A percentile compares a stretch with the other conserved stretches of the same genome.
Evolutionary conservation across 2,329 filamentous ascomycete genomes (phyloP).

Genomic region (Fusarium luffae): DNA sequence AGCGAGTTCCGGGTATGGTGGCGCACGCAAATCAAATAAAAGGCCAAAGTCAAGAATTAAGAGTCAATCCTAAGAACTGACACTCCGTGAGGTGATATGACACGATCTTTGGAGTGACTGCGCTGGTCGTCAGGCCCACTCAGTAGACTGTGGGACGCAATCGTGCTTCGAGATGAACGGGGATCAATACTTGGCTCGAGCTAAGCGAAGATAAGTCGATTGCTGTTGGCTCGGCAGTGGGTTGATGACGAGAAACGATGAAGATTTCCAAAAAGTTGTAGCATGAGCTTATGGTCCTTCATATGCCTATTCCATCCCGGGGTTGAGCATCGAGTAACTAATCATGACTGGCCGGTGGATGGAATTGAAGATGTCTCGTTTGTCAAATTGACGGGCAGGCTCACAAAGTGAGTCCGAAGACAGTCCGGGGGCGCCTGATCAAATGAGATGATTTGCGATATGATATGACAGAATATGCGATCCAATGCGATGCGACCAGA

Average conservation of each 20-base stretch:
- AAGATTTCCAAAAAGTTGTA: not conserved
- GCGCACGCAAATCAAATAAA: conserved; percentile 1
- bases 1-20: conserved; percentile 5
- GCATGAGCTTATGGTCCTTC: conserved; percentile 10
- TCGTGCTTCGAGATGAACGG: conserved; percentile 23
- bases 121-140: conserved; percentile 25
- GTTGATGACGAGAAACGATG: not conserved
- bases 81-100: conserved; percentile 20
- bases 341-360: conserved; percentile 18
- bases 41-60: not conserved
- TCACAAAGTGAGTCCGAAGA: conserved; percentile 7
- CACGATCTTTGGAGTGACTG: conserved; percentile 14
- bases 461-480: conserved; percentile 1
- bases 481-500: conserved; percentile 1
- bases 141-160: conserved; percentile 20
- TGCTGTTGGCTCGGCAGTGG: conserved; percentile 18
- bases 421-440: conserved; percentile 1
- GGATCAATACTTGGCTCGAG: conserved; percentile 18
- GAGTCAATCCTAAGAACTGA: not conserved
- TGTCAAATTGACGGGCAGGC: not conserved
- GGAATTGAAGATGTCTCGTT: conserved; percentile 16
- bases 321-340: conserved; percentile 38
- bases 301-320: conserved; percentile 30
- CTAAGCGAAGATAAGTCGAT: conserved; percentile 28
- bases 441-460: conserved; percentile 14